These are phyloP conservation scores for Conringia planisiliqua DNA, from an alignment of 345 rosid genomes.

Conservation along the genomic window DNA sequence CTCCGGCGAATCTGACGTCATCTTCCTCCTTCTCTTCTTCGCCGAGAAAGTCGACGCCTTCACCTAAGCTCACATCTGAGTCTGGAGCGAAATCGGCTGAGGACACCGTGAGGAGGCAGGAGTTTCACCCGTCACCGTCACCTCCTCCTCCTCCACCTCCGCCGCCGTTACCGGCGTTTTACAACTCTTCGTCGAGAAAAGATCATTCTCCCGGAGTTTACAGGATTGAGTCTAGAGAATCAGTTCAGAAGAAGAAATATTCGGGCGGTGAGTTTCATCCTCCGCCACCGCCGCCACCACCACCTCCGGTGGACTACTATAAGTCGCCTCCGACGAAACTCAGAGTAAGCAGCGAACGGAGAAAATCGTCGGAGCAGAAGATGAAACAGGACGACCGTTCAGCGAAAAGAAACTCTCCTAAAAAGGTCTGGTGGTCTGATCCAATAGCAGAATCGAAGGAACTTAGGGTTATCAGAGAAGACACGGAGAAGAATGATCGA, in stretches of 20 bases:
- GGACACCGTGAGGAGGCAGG: constrained; percentile 42
- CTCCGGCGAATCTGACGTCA: constrained; percentile 37
- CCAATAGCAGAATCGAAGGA: constrained; percentile 26
- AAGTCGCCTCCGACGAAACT: constrained; percentile 39
- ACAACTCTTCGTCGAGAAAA: constrained; percentile 35
- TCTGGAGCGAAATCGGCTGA: constrained; percentile 42
- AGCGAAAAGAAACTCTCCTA: constrained; percentile 31
- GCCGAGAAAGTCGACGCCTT: constrained; percentile 46
- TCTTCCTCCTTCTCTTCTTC: constrained; percentile 40
- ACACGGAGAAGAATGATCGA: constrained; percentile 21
- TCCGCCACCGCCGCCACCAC: constrained; percentile 73
- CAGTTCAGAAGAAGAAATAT: constrained; percentile 16
- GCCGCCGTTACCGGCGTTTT: constrained; percentile 42
- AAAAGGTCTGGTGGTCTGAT: constrained; percentile 35
- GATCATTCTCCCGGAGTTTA: not conserved
- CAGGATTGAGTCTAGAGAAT: constrained; percentile 19
- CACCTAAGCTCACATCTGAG: constrained; percentile 40
- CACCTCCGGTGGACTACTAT: constrained; percentile 40
- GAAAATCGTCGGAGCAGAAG: constrained; percentile 20
- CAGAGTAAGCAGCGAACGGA: constrained; percentile 23
- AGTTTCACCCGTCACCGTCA: constrained; percentile 10
- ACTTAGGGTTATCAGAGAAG: constrained; percentile 17
- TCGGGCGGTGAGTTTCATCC: constrained; percentile 34
- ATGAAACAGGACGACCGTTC: constrained; percentile 19
- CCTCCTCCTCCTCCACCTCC: constrained; percentile 63